These are phyloP conservation scores for Rhinocladiella mackenziei DNA, from an alignment of 2,329 filamentous ascomycete genomes.

Conservation along the genomic window DNA sequence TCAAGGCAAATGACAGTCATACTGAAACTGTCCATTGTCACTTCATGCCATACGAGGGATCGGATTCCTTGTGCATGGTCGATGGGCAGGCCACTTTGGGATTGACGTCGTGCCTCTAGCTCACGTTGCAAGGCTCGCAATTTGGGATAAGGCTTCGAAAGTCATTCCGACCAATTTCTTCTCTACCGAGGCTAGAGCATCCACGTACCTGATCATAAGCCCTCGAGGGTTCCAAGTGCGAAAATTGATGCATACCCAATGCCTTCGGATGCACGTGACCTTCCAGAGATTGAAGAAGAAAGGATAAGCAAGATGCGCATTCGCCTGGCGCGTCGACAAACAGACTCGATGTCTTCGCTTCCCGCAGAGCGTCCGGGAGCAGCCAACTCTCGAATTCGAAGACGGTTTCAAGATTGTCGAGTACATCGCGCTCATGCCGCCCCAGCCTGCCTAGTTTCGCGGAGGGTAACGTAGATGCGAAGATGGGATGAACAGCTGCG, in stretches of 20 bases:
- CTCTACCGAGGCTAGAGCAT: neutral
- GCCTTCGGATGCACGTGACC: neutral
- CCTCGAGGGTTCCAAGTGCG: neutral
- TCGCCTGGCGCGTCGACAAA: no score
- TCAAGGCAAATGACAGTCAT: neutral
- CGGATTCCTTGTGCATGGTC: neutral
- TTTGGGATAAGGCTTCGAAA: neutral
- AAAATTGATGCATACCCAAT: neutral
- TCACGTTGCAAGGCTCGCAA: neutral
- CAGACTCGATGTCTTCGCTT: neutral
- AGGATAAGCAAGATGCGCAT: no score
- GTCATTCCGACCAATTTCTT: neutral
- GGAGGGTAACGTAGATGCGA: neutral
- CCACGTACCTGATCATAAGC: conserved; percentile 1
- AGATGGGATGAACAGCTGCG: neutral
- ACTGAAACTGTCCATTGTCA: neutral
- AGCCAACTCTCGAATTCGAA: conserved; percentile 2
- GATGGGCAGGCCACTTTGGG: neutral
- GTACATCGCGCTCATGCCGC: neutral
- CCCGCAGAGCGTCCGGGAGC: neutral
- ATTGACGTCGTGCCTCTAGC: neutral
- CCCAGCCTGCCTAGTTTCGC: neutral
- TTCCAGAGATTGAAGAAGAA: neutral
- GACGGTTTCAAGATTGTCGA: conserved; percentile 1
- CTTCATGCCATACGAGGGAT: neutral